These are phyloP conservation scores for Spergularia marina DNA, from an alignment of 148 eudicot genomes.

Conservation along the genomic window DNA sequence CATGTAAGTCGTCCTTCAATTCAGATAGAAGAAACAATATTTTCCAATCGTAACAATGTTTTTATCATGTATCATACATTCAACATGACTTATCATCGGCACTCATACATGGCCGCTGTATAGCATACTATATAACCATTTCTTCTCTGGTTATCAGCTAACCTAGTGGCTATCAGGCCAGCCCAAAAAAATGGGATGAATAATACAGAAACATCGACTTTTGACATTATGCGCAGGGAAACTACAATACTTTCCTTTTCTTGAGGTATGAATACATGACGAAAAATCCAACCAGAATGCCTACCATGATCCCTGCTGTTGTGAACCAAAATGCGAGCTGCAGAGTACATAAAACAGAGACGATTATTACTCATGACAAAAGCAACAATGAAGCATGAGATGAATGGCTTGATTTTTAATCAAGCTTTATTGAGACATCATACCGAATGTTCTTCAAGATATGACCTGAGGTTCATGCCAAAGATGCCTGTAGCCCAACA, in stretches of 20 bases:
- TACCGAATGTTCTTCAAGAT: constrained; percentile 94
- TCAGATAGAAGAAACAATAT: too few relatives aligned
- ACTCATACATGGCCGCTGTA: neutral
- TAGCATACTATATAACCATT: neutral
- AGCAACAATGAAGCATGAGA: neutral
- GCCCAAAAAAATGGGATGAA: constrained; percentile 5
- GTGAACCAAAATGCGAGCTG: constrained; percentile 97
- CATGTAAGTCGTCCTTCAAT: too few relatives aligned
- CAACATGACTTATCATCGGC: too few relatives aligned
- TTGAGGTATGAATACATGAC: constrained; percentile 79
- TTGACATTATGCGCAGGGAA: constrained; percentile 7
- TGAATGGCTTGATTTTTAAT: neutral
- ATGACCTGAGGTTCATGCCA: constrained; percentile 98
- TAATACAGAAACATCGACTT: neutral
- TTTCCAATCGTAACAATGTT: too few relatives aligned
- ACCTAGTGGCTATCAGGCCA: constrained; percentile 1
- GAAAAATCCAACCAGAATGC: constrained; percentile 65
- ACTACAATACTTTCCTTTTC: constrained; percentile 70
- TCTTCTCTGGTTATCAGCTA: neutral
- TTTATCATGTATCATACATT: too few relatives aligned
- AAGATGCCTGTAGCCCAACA: constrained; percentile 66
- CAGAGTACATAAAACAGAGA: constrained; percentile 18
- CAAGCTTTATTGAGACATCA: neutral
- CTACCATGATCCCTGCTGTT: constrained; percentile 80
- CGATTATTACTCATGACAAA: neutral